Percentiles rank a stretch among this genome's conserved stretches.
Evolutionary conservation across 2,329 filamentous ascomycete species (phyloP).

Genomic region (Cladosporium sp.): DNA sequence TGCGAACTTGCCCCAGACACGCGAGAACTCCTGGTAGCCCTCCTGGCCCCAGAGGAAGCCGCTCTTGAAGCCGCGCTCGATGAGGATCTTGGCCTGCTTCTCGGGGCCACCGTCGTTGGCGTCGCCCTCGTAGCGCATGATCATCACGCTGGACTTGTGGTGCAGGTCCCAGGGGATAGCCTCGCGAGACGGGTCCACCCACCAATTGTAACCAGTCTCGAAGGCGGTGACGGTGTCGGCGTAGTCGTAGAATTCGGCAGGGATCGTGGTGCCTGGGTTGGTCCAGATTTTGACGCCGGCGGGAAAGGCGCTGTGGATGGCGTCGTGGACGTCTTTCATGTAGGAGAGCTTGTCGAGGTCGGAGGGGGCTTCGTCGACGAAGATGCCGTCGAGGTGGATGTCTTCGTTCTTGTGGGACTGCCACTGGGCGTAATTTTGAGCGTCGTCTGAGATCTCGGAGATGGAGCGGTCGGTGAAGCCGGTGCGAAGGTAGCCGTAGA

Average conservation of each 20-base stretch:
- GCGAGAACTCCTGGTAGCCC: slow-evolving; percentile 23
- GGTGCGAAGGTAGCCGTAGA: slow-evolving; percentile 37
- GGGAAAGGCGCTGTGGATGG: slow-evolving; percentile 16
- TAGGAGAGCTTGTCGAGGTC: slow-evolving; percentile 18
- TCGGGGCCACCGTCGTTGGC: slow-evolving; percentile 17
- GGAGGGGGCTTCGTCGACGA: slow-evolving; percentile 35
- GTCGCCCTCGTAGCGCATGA: slow-evolving; percentile 21
- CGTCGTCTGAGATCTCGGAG: slow-evolving; percentile 27
- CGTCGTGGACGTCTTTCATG: slow-evolving; percentile 20
- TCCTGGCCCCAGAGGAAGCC: slow-evolving; percentile 21
- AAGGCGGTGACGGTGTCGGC: slow-evolving; percentile 24
- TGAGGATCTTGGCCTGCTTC: slow-evolving; percentile 12
- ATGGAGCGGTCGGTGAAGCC: slow-evolving; percentile 29
- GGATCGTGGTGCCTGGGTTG: slow-evolving; percentile 22
- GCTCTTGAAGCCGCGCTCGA: slow-evolving; percentile 22
- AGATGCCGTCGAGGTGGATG: slow-evolving; percentile 34
- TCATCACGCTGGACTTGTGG: slow-evolving; percentile 20
- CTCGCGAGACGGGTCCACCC: slow-evolving; percentile 12
- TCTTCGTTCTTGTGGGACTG: slow-evolving; percentile 22
- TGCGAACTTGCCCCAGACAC: slow-evolving; percentile 19
- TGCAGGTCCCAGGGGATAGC: slow-evolving; percentile 21
- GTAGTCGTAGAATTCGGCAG: slow-evolving; percentile 21
- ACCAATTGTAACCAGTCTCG: slow-evolving; percentile 22
- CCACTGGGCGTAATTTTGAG: slow-evolving; percentile 28
- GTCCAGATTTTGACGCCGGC: slow-evolving; percentile 20